Base-by-base conservation (phyloP, 345 rosid species). In the Pistacia atlantica region DNA sequence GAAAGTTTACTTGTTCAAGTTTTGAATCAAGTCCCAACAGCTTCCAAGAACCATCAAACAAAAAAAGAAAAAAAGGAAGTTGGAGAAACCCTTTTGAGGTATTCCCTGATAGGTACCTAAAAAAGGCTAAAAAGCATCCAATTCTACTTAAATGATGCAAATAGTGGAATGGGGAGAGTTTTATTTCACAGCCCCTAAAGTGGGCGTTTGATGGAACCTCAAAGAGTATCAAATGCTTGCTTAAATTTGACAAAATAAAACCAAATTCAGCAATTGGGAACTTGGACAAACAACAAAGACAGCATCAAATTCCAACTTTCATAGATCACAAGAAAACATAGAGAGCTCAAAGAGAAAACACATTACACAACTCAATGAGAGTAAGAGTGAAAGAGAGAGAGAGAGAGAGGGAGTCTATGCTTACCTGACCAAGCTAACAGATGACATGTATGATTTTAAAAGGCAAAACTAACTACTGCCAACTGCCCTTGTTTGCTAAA, bases 221-320 rank as follows among this genome's bases (percentile, higher is more conserved):
- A 28, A 73, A 78, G 82, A 78, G 90, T 78, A 89, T 82, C 95
- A 90, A 92, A 89, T 88, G 89, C 87, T 86, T 77, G 84, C 82
- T 83, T 79, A 82, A 84, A 88, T 82, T 86, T 68, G 77, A 83
- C 80, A 77, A 7, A 78, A 78, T 74, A 72, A 77, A 77, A 69
- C 62, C 81, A 56, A 79, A 81, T 84, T 85, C 87, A 86, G 79
- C 28, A 85, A 71, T 59, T 67, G 86, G 82, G 85, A 72, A 80
- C 84, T 83, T 66, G 85, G 75, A 78, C 75, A 84, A 86, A 83
- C 84, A 84, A 77, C 82, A 75, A 81, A 78, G 76, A 80, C 86
- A 82, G 90, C 88, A 90, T 90, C 91, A 90, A 90, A 82, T 90
- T 88, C 88, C 84, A 74, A 79, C 74, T 87, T 82, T 86, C 84